Evolutionary conservation across 495 filamentous ascomycete genomes (phyloP), one percentile per base, ranked within the genome.

Genomic region (Aspergillus diversus): DNA sequence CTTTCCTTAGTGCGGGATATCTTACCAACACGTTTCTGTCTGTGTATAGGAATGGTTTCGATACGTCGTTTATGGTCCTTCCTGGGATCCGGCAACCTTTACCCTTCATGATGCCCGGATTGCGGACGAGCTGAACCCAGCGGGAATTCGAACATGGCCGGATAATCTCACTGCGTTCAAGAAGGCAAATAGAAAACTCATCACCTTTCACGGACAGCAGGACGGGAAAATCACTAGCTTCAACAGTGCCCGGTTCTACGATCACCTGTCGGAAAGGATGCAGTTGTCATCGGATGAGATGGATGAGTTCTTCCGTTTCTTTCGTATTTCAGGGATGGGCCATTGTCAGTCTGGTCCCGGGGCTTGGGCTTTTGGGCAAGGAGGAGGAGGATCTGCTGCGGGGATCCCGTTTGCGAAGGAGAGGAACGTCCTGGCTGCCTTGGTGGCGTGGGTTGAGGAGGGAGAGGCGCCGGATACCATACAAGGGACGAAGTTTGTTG

Each of bases 391-490:
- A 0, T 48, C 71, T 2, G 63, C 69, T 3, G 48, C 55, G 9
- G 61, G 47, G 0, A 63, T 72, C 21, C 64, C 59, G 0, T 60
- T 60, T 48, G 34, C 7, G 4, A 49, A n/a, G 7, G 50, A 56
- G 46, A 51, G 61, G 2, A 78, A 77, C 59, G 71, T 79, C 8
- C 65, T 81, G 8, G 74, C 74, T 33, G 77, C 79, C 1, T 53
- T 86, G 47, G 76, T 84, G 17, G 60, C 66, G 0, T 85, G 82
- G 83, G 81, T 84, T 3, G 83, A 86, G 71, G 67, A 78, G 0
- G 80, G 75, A 0, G 61, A 63, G 1, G 75, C 79, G 13, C 82
- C 83, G 1, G 79, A 80, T 11, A 73, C 65, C 5, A 73, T 84
- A 7, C 46, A 61, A 47, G 80, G 81, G 6, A 78, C 73, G 5